Evolutionary conservation across 75 land plant species (phyloP).

Genomic region (Cupressus sempervirens): DNA sequence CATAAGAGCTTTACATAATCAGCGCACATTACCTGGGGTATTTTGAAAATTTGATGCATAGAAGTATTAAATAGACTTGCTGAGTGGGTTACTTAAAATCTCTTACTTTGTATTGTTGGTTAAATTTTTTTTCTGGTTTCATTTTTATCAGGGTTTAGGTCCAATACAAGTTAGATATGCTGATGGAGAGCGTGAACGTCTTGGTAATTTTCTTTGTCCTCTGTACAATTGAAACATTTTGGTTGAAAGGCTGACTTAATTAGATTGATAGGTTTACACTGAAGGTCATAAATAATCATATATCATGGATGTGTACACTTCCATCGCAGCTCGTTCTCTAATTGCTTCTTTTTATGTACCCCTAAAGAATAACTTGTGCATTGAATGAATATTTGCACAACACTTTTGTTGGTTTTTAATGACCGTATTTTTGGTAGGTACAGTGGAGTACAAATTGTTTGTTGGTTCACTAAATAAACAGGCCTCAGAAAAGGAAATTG

Average conservation of each 20-base stretch:
- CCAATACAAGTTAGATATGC: conserved; percentile 98
- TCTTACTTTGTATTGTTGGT: neutral
- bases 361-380: neutral
- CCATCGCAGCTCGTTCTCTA: neutral
- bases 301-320: neutral
- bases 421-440: conserved; percentile 42
- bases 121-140: neutral
- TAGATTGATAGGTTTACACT: neutral
- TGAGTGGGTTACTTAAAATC: conserved; percentile 7
- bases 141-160: conserved; percentile 60
- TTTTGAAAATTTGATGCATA: conserved; percentile 13
- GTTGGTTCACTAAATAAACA: conserved; percentile 88
- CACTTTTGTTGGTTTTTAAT: conserved; percentile 1
- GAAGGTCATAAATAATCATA: neutral
- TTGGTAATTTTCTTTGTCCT: conserved; percentile 56
- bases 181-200: conserved; percentile 97
- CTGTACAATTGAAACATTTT: neutral
- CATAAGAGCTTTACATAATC: conserved; percentile 86
- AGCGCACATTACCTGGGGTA: conserved; percentile 90
- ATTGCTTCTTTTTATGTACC: neutral
- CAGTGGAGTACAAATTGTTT: conserved; percentile 87
- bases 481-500: conserved; percentile 87
- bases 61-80: neutral
- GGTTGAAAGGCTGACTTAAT: neutral
- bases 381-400: neutral